Base-by-base conservation (phyloP, 768 basidiomycete genomes). In the Podaxis rugospora region DNA sequence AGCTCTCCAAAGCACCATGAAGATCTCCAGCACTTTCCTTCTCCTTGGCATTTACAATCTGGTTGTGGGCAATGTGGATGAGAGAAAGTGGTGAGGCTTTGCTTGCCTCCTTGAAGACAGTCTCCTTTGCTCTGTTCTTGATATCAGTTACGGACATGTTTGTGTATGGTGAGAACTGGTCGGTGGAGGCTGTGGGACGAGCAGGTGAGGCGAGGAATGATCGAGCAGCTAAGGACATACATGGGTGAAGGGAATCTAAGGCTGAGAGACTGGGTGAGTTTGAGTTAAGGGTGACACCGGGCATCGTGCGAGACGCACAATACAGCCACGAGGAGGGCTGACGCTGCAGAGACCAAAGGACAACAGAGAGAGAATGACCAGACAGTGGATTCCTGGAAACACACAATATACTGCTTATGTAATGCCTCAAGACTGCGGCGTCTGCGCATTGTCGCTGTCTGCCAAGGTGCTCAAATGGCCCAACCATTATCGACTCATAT, bases 11-110 rank as follows among this genome's bases (percentile, higher is more conserved):
- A 1, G 89, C 88, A 18, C 74, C 79, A 70, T 79, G 81, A 57
- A 90, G 74, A 66, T 92, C 85, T 0, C 87, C 87, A 42, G 75
- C 75, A 46, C 68, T 71, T 67, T 91, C 89, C 63, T 71, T 66
- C 6, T 78, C 75, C 62, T 77, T 83, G 5, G 84, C 91, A 6
- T 67, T 67, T 27, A 76, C 71, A 50, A 83, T 78, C 71, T 89
- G 88, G 13, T 72, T 74, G 52, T 84, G 80, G 23, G 91, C 90
- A 21, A 78, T 72, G 68, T 76, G 81, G 71, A 93, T 83, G 65
- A 92, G 80, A 7, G 81, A 74, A 28, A 83, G 68, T 5, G 87
- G 76, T 7, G 88, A 84, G 46, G 80, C 80, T n/a, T 86, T 86
- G 64, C 78, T 80, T 51, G 82, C 81, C 55, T 79, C 78, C 57